Evolutionary conservation across 345 rosid species (phyloP).

Genomic region (Pugionium cornutum): DNA sequence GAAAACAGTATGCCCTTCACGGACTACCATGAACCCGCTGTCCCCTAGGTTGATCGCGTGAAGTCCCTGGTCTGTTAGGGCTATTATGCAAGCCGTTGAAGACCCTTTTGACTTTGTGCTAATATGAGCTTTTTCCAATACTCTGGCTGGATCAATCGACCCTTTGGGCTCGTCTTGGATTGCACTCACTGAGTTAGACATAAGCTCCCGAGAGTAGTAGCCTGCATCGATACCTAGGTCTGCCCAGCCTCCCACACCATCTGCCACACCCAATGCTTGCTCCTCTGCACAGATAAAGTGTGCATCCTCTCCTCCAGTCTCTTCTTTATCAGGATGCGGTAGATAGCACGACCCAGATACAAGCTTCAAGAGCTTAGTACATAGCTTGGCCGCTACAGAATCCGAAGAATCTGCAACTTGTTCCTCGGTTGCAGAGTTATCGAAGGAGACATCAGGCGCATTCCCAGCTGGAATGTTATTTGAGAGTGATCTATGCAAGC

Average conservation of each 20-base stretch:
- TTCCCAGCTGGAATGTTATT: conserved; percentile 56
- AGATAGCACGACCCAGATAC: conserved; percentile 86
- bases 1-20: conserved; percentile 88
- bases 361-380: conserved; percentile 61
- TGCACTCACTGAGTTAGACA: conserved; percentile 84
- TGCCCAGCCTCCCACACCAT: conserved; percentile 99
- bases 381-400: conserved; percentile 46
- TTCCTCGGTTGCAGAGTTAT: conserved; percentile 58
- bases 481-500: conserved; percentile 52
- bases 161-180: conserved; percentile 87
- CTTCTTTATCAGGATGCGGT: conserved; percentile 99
- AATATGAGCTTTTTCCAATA: conserved; percentile 86
- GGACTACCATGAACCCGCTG: conserved; percentile 96
- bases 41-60: conserved; percentile 89
- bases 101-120: conserved; percentile 86
- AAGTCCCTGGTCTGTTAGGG: conserved; percentile 76
- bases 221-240: conserved; percentile 89
- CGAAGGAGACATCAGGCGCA: conserved; percentile 72
- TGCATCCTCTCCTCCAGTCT: conserved; percentile 99
- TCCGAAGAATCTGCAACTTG: conserved; percentile 47
- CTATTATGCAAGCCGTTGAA: conserved; percentile 95
- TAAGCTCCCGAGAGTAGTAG: conserved; percentile 80
- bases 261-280: conserved; percentile 93
- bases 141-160: conserved; percentile 80
- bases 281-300: conserved; percentile 82